A percentile compares a stretch with the other conserved stretches of the same genome.
These are phyloP conservation scores for Nigrograna mackinnonii DNA, from an alignment of 2,329 filamentous ascomycete genomes.

Conservation along the genomic window DNA sequence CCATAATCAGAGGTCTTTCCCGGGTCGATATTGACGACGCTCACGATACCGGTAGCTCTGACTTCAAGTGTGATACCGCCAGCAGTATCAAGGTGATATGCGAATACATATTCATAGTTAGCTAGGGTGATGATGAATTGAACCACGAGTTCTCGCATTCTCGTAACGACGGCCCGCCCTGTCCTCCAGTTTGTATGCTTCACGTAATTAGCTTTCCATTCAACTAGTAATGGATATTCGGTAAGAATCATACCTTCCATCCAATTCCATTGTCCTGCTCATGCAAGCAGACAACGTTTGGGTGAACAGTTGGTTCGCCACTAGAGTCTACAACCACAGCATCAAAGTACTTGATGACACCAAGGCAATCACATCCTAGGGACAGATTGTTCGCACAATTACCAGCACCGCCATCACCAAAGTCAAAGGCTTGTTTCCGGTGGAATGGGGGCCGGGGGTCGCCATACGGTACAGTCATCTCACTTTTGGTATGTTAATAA, in stretches of 20 bases:
- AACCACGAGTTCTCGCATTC: slow-evolving; percentile 65
- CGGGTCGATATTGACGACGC: slow-evolving; percentile 62
- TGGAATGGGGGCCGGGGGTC: slow-evolving; percentile 68
- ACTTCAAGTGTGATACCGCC: slow-evolving; percentile 65
- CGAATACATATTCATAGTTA: slow-evolving; percentile 73
- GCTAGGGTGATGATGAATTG: slow-evolving; percentile 71
- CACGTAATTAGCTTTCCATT: background rate
- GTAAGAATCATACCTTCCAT: slow-evolving; percentile 54
- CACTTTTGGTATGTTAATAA: no score
- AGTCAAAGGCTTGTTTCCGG: slow-evolving; percentile 73
- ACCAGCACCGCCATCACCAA: slow-evolving; percentile 71
- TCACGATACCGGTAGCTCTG: slow-evolving; percentile 69
- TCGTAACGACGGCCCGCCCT: slow-evolving; percentile 62
- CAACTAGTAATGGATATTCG: background rate
- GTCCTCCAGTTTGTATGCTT: slow-evolving; percentile 69
- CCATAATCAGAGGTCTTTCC: slow-evolving; percentile 59
- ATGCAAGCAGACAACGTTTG: slow-evolving; percentile 69
- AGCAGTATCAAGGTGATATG: slow-evolving; percentile 66
- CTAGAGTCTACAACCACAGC: slow-evolving; percentile 56
- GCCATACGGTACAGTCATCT: slow-evolving; percentile 71
- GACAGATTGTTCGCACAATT: slow-evolving; percentile 69
- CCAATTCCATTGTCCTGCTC: slow-evolving; percentile 71
- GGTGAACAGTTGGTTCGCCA: slow-evolving; percentile 57
- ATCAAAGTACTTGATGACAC: slow-evolving; percentile 69
- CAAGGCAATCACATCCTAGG: slow-evolving; percentile 71